These are phyloP conservation scores for Tylopilus cervinicoccineus DNA, from an alignment of 768 basidiomycete species.

Conservation along the genomic window DNA sequence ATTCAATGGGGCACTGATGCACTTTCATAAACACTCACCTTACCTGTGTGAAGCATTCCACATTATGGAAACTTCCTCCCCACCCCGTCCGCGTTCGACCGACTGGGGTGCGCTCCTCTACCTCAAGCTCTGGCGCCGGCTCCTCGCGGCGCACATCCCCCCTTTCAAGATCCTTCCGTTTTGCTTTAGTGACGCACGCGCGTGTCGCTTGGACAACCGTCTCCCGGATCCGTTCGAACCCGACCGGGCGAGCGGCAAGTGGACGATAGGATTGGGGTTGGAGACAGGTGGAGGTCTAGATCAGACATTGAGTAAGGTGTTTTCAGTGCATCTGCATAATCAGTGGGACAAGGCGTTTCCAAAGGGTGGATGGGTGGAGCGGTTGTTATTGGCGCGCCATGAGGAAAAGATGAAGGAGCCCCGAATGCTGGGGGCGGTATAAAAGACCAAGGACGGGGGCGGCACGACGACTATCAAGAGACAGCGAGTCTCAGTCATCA, in stretches of 20 bases:
- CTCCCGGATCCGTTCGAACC: conserved; percentile 86
- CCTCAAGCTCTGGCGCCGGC: conserved; percentile 83
- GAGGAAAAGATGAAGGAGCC: conserved; percentile 34
- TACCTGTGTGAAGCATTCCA: conserved; percentile 98
- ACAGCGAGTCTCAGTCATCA: no score
- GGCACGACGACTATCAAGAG: no score
- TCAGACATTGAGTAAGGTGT: conserved; percentile 62
- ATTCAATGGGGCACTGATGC: conserved; percentile 93
- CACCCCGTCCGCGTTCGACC: conserved; percentile 74
- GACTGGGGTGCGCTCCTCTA: conserved; percentile 96
- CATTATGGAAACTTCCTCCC: conserved; percentile 71
- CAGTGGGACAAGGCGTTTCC: conserved; percentile 93
- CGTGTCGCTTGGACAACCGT: conserved; percentile 89
- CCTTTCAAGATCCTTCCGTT: conserved; percentile 94
- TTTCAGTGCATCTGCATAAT: conserved; percentile 91
- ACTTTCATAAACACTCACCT: conserved; percentile 85
- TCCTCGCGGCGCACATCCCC: conserved; percentile 63
- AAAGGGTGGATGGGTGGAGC: conserved; percentile 78
- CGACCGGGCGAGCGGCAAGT: conserved; percentile 50
- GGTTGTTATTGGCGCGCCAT: conserved; percentile 66
- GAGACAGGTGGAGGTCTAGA: conserved; percentile 64
- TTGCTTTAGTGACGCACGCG: conserved; percentile 90
- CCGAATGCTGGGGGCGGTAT: background rate
- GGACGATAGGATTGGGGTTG: conserved; percentile 63
- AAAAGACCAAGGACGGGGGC: no score